Base-by-base conservation (phyloP, 495 filamentous ascomycete genomes). In the Daldinia vernicosa region DNA sequence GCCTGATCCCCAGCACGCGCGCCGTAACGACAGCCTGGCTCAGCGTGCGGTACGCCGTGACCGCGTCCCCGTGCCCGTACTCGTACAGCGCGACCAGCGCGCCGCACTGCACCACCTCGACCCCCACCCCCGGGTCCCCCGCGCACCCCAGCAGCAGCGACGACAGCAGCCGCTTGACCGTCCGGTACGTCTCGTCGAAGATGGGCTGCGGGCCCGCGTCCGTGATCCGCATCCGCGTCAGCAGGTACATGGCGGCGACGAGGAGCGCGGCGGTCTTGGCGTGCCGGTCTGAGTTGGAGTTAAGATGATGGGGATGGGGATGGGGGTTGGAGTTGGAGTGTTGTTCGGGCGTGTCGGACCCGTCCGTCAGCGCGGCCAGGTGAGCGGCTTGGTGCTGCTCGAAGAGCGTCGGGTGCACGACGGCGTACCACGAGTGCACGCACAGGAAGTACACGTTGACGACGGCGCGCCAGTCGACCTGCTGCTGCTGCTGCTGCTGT, bases 71-170 rank as follows among this genome's bases (percentile, higher is more conserved):
- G 69, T 78, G 76, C 14, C 76, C 76, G 58, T 77, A 78, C 64
- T 78, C 76, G 47, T 78, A 78, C 35, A 78, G 67, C 17, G 74
- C 72, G 28, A 77, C 22, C 67, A 78, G 67, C 14, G 70, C 71
- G 28, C 67, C 75, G 45, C 70, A 74, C 61, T 78, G 76, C 24
- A 77, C 73, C 12, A 73, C 30, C 67, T 74, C 75, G 19, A 77
- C 28, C 7, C 60, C 70, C 9, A 73, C 75, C 1, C 12, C 35
- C 54, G 75, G 70, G 43, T 74, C 75, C 22, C 71, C 72, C 14
- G 65, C 76, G 54, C 67, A 74, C 26, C 60, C 54, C 47, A 75
- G 66, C 26, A 75, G 53, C 11, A 74, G 61, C 57, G 68, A 59
- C 6, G 70, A 45, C 11, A 77, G 71, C 56, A 78, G 61, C 8